phyloP scores from a whole-genome alignment of 2,329 filamentous ascomycete species.

The Ascochyta viciae-villosae region DNA sequence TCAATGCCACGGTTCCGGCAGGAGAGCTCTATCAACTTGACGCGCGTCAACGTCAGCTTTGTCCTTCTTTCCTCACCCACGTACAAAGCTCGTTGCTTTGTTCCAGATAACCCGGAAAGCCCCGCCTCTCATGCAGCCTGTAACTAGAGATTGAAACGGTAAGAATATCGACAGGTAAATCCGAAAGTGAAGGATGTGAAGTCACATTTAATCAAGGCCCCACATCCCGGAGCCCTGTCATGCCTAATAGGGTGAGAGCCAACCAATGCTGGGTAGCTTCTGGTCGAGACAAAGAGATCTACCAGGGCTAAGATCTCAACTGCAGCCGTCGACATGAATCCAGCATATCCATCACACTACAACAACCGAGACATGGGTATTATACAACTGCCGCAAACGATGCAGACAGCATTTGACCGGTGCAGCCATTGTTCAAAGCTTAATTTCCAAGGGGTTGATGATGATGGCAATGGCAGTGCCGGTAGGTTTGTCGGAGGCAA shows the following conservation, averaged over 20 bases:
- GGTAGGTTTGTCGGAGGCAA: constrained; percentile 13
- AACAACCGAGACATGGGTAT: not conserved
- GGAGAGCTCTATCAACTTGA: constrained; percentile 3
- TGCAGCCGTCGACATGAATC: constrained; percentile 1
- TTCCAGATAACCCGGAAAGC: not conserved
- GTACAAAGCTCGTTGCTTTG: not conserved
- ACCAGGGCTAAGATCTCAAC: constrained; percentile 5
- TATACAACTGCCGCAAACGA: not conserved
- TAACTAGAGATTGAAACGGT: not conserved
- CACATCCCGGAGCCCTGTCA: constrained; percentile 6
- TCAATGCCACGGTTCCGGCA: not conserved
- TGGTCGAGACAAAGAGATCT: constrained; percentile 12
- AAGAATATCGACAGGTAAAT: not conserved
- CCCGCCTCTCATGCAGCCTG: not conserved
- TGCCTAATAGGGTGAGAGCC: not conserved
- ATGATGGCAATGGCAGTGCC: not conserved
- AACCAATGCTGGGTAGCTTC: constrained; percentile 1
- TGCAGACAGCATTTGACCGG: not conserved
- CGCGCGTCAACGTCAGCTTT: constrained; percentile 12
- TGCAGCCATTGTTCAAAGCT: not conserved
- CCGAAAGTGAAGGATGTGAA: not conserved
- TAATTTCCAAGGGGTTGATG: not conserved
- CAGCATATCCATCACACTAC: not conserved
- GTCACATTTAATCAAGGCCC: not conserved
- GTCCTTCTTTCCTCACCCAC: not conserved